Conservation (phyloP, 2,329 filamentous ascomycete genomes). For the Westerdykella ornata region DNA sequence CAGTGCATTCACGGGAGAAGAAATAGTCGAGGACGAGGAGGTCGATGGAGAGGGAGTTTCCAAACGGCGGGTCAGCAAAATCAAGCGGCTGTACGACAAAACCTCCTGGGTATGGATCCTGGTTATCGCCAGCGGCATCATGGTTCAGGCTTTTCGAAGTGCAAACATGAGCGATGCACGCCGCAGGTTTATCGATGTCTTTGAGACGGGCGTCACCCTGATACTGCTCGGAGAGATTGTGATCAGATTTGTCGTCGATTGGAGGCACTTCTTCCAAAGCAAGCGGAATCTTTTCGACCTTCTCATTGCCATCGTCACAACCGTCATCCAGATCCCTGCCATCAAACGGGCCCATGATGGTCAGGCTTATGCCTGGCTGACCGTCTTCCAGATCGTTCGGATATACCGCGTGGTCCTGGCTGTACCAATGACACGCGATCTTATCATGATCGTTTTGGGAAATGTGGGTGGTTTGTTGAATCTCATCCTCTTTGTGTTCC, state of each 20-base stretch:
- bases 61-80: conserved; percentile 40
- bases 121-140: conserved; percentile 72
- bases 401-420: conserved; percentile 88
- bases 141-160: conserved; percentile 71
- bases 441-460: conserved; percentile 80
- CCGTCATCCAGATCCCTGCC: conserved; percentile 74
- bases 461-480: conserved; percentile 91
- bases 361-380: conserved; percentile 76
- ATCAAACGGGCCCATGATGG: conserved; percentile 59
- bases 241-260: conserved; percentile 69
- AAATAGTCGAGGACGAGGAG: conserved; percentile 41
- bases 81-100: conserved; percentile 70
- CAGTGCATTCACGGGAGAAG: conserved; percentile 81
- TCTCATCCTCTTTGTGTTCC: conserved; percentile 89
- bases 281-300: conserved; percentile 76
- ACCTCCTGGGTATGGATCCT: conserved; percentile 71
- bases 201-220: conserved; percentile 70
- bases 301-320: conserved; percentile 69
- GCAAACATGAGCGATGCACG: conserved; percentile 62
- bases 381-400: conserved; percentile 85
- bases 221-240: conserved; percentile 76
- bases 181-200: conserved; percentile 58
- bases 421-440: conserved; percentile 75
- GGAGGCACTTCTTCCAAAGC: conserved; percentile 69
- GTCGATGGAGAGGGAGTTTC: conserved; percentile 22